phyloP scores from a whole-genome alignment of 441 rosid species.

The Lepidium campestre region DNA sequence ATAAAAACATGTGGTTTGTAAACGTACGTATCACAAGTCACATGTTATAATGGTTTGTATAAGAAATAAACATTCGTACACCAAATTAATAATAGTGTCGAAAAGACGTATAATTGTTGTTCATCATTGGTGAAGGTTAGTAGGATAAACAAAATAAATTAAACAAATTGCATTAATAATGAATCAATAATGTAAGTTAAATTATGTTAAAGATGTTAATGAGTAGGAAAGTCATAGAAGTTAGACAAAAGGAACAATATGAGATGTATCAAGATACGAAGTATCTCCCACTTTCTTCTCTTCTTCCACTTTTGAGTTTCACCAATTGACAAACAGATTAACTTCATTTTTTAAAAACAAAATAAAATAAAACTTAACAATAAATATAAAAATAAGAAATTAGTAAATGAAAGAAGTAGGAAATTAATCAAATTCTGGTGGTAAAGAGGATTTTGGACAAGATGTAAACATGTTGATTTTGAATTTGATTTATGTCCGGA shows the following conservation, averaged over 20 bases:
- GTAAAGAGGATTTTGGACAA: too few relatives aligned
- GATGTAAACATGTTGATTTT: too few relatives aligned
- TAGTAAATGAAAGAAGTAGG: too few relatives aligned
- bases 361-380: too few relatives aligned
- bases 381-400: too few relatives aligned
- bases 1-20: conserved; percentile 23
- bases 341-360: too few relatives aligned
- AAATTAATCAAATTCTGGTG: too few relatives aligned
- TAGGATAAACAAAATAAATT: conserved; percentile 24
- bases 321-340: not conserved
- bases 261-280: conserved; percentile 10
- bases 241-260: conserved; percentile 20
- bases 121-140: conserved; percentile 18
- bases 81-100: conserved; percentile 22
- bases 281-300: conserved; percentile 21
- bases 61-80: conserved; percentile 27
- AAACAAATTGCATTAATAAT: not conserved
- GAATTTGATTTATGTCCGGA: too few relatives aligned
- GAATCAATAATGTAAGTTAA: conserved; percentile 1
- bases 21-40: conserved; percentile 28
- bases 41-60: conserved; percentile 17
- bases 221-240: not conserved
- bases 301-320: conserved; percentile 12
- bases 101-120: conserved; percentile 12
- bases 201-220: not conserved